Conservation (phyloP, 768 basidiomycete genomes). For the Agaricus subrufescens region DNA sequence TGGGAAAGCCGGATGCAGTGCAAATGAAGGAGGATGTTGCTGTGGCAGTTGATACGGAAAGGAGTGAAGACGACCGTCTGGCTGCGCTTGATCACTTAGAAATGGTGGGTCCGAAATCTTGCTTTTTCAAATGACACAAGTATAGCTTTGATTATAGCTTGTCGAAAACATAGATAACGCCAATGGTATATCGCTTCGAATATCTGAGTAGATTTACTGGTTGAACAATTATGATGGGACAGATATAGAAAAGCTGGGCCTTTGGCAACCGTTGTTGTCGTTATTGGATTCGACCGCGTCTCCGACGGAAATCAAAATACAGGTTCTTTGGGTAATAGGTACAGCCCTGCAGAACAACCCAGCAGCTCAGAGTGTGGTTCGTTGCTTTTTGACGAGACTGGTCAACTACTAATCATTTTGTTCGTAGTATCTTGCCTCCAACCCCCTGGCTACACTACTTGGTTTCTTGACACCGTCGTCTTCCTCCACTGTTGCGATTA, state of each 20-base stretch:
- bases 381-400: slow-evolving; percentile 19
- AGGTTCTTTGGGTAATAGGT: slow-evolving; percentile 82
- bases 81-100: slow-evolving; percentile 80
- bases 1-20: slow-evolving; percentile 79
- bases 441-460: slow-evolving; percentile 64
- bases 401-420: slow-evolving; percentile 26
- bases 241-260: slow-evolving; percentile 73
- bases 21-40: slow-evolving; percentile 80
- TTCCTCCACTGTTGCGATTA: slow-evolving; percentile 44
- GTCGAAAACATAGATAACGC: slow-evolving; percentile 91
- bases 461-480: slow-evolving; percentile 52
- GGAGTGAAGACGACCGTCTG: slow-evolving; percentile 54
- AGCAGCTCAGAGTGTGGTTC: slow-evolving; percentile 69
- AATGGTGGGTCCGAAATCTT: slow-evolving; percentile 50
- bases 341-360: slow-evolving; percentile 92
- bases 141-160: slow-evolving; percentile 38
- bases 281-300: slow-evolving; percentile 53
- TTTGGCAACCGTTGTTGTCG: slow-evolving; percentile 74
- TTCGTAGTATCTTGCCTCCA: slow-evolving; percentile 52
- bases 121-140: background rate
- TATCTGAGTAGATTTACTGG: slow-evolving; percentile 2
- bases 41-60: slow-evolving; percentile 52
- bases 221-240: background rate
- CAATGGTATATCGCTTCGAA: slow-evolving; percentile 43
- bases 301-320: slow-evolving; percentile 56